Evolutionary conservation across 768 basidiomycete genomes (phyloP).

Genomic region (Multifurca ochricompacta): DNA sequence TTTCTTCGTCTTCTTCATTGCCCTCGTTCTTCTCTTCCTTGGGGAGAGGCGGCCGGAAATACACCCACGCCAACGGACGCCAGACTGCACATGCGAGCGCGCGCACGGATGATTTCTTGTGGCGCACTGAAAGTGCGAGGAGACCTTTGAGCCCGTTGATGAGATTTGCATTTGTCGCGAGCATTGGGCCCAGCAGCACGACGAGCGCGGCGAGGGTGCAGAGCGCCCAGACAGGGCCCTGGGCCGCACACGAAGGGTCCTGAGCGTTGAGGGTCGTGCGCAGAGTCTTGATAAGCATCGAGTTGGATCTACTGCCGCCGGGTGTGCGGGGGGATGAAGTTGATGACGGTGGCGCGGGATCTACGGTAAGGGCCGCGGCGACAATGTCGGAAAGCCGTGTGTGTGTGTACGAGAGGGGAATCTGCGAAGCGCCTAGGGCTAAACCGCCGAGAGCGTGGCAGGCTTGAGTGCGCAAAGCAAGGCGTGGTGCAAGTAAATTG

Average conservation of each 20-base stretch:
- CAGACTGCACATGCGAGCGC: constrained; percentile 55
- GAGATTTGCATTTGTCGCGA: constrained; percentile 39
- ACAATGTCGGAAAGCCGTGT: constrained; percentile 44
- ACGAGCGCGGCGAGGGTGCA: constrained; percentile 58
- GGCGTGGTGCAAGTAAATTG: constrained; percentile 55
- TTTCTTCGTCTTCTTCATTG: constrained; percentile 24
- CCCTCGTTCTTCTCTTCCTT: constrained; percentile 26
- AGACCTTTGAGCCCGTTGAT: constrained; percentile 42
- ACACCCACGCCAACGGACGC: constrained; percentile 60
- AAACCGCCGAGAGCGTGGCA: constrained; percentile 71
- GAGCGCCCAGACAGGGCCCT: constrained; percentile 74
- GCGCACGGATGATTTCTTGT: constrained; percentile 57
- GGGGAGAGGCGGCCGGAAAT: constrained; percentile 44
- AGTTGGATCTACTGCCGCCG: constrained; percentile 30
- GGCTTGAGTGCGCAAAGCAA: constrained; percentile 61
- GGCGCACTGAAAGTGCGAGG: constrained; percentile 47
- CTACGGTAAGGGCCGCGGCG: constrained; percentile 40
- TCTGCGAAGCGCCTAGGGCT: constrained; percentile 42
- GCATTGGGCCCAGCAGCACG: constrained; percentile 52
- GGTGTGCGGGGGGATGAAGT: constrained; percentile 30
- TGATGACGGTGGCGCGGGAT: constrained; percentile 22
- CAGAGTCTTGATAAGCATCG: constrained; percentile 55
- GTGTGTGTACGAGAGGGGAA: constrained; percentile 44
- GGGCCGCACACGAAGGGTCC: constrained; percentile 54
- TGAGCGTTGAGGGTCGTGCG: constrained; percentile 50